Evolutionary conservation across 1,139 yeast genomes (phyloP).

Genomic region (Debaryomyces subglobosus): DNA sequence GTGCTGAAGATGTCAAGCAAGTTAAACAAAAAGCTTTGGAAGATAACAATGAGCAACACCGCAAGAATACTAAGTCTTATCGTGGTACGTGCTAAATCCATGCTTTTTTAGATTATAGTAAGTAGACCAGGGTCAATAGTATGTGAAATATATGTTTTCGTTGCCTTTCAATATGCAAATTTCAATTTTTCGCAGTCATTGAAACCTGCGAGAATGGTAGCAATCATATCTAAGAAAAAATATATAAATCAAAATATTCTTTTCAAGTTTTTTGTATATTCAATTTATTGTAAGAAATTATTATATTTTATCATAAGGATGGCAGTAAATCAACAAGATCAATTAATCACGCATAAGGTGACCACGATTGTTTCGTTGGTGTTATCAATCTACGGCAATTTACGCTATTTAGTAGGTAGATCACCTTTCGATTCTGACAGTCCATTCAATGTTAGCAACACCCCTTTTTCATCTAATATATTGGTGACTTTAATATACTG

Average conservation of each 20-base stretch:
- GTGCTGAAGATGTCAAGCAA: conserved; percentile 32
- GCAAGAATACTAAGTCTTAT: conserved; percentile 45
- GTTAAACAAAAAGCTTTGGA: conserved; percentile 25
- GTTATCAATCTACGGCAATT: conserved; percentile 56
- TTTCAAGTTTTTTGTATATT: not conserved
- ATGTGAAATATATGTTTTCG: not conserved
- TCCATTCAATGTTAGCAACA: conserved; percentile 48
- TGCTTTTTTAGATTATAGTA: not conserved
- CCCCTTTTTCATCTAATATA: conserved; percentile 71
- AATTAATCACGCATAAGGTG: conserved; percentile 39
- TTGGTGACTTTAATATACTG: conserved; percentile 59
- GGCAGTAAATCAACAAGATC: conserved; percentile 11
- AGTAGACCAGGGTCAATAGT: not conserved
- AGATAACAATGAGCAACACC: conserved; percentile 29
- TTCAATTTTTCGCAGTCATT: conserved; percentile 7
- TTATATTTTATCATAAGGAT: not conserved
- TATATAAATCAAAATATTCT: not conserved
- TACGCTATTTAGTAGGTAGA: conserved; percentile 57
- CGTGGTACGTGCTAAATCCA: conserved; percentile 54
- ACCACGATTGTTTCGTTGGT: conserved; percentile 52
- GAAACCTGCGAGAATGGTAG: not conserved
- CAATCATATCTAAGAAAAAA: conserved; percentile 2
- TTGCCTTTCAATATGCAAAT: not conserved
- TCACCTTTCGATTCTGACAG: conserved; percentile 46
- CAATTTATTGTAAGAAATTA: not conserved